Percentiles rank a stretch among this genome's conserved stretches.
Conservation (phyloP, 768 basidiomycete genomes). For the Trametes meyenii region DNA sequence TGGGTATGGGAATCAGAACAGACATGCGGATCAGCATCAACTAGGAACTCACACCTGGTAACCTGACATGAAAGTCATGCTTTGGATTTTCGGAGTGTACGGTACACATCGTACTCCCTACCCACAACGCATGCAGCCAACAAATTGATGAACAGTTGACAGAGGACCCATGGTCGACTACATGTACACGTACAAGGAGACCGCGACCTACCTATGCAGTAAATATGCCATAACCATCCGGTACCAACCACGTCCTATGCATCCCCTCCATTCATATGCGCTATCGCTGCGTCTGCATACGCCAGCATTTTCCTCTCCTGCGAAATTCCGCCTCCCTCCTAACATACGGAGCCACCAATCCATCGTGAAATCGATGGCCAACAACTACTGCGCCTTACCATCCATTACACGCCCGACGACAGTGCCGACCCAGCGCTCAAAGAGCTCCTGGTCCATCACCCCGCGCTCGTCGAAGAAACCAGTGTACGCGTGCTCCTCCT, state of each 20-base stretch:
- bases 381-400: conserved; percentile 47
- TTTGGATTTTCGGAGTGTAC: too few species aligned
- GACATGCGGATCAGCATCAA: too few species aligned
- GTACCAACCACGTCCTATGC: not conserved
- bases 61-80: too few species aligned
- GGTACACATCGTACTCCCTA: too few species aligned
- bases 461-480: conserved; percentile 84
- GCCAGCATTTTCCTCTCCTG: conserved; percentile 1
- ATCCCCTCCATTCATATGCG: not conserved
- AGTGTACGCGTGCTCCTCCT: conserved; percentile 59
- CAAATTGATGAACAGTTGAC: not conserved
- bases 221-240: not conserved
- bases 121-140: too few species aligned
- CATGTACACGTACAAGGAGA: conserved; percentile 9
- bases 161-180: not conserved
- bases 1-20: too few species aligned
- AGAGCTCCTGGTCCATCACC: conserved; percentile 70
- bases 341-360: not conserved
- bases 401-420: conserved; percentile 76
- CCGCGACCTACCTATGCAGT: conserved; percentile 1
- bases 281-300: not conserved
- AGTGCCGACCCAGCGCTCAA: conserved; percentile 79
- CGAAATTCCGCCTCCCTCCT: not conserved
- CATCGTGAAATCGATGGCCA: not conserved
- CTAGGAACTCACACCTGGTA: too few species aligned